Evolutionary conservation across 2,329 filamentous ascomycete genomes (phyloP).

Genomic region (Beauveria varroae): DNA sequence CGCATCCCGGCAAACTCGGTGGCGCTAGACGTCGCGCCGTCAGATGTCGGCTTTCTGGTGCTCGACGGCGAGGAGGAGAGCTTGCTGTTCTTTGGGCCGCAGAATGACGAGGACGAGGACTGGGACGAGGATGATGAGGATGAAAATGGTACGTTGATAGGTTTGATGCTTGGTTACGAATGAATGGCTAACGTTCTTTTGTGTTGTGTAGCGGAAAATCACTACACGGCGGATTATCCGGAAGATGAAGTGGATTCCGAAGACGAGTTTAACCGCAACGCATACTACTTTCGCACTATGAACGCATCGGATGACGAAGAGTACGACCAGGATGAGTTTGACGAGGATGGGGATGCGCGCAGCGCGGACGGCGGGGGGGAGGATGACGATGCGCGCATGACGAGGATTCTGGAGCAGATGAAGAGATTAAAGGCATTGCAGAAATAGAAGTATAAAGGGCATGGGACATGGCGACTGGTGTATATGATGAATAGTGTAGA

Average conservation of each 20-base stretch:
- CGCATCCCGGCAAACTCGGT: slow-evolving; percentile 49
- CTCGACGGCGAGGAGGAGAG: slow-evolving; percentile 52
- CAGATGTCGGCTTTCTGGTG: slow-evolving; percentile 48
- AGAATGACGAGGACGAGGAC: slow-evolving; percentile 56
- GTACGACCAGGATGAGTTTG: slow-evolving; percentile 35
- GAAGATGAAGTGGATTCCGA: slow-evolving; percentile 72
- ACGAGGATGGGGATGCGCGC: slow-evolving; percentile 14
- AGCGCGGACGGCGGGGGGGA: slow-evolving; percentile 32
- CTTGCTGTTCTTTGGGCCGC: slow-evolving; percentile 52
- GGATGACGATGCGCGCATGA: slow-evolving; percentile 28
- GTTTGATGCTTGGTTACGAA: background rate
- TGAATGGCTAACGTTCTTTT: slow-evolving; percentile 1
- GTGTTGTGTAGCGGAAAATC: slow-evolving; percentile 54
- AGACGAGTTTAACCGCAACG: slow-evolving; percentile 41
- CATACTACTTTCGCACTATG: slow-evolving; percentile 46
- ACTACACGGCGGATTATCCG: slow-evolving; percentile 73
- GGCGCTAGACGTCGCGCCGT: slow-evolving; percentile 36
- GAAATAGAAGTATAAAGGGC: background rate
- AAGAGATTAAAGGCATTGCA: slow-evolving; percentile 13
- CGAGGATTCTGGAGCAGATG: slow-evolving; percentile 31
- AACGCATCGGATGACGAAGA: slow-evolving; percentile 51
- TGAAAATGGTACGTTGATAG: slow-evolving; percentile 47
- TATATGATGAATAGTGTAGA: too few relatives aligned
- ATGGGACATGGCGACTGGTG: background rate
- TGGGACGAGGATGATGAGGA: slow-evolving; percentile 53